These are phyloP conservation scores for Arthrobotrys megalospora DNA, from an alignment of 2,329 filamentous ascomycete species.

Conservation along the genomic window DNA sequence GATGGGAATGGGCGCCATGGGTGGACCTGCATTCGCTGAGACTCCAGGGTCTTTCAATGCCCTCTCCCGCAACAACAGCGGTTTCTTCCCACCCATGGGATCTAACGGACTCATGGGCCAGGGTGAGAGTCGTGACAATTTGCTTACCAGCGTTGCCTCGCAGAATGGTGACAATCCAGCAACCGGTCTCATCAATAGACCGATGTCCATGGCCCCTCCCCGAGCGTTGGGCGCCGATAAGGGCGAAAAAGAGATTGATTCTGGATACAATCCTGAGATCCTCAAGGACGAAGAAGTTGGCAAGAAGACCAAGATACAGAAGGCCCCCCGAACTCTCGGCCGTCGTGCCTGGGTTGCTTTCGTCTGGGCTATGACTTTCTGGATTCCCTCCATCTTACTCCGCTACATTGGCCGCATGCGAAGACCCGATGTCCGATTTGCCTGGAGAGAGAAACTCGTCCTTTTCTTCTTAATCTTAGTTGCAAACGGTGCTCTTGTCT, in stretches of 20 bases:
- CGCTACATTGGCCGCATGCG: constrained; percentile 93
- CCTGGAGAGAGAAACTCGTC: constrained; percentile 95
- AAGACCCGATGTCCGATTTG: constrained; percentile 94
- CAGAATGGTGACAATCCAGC: constrained; percentile 66
- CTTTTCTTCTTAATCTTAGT: constrained; percentile 84
- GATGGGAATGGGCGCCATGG: constrained; percentile 69
- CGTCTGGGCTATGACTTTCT: constrained; percentile 91
- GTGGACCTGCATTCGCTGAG: constrained; percentile 78
- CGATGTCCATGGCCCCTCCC: constrained; percentile 68
- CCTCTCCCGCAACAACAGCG: constrained; percentile 68
- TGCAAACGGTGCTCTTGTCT: constrained; percentile 85
- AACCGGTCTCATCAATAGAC: constrained; percentile 55
- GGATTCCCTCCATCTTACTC: constrained; percentile 89
- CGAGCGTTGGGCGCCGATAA: constrained; percentile 61
- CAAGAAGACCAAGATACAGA: constrained; percentile 42
- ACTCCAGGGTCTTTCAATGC: constrained; percentile 65
- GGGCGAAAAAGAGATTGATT: constrained; percentile 47
- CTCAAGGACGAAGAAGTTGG: constrained; percentile 57
- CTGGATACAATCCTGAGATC: constrained; percentile 48
- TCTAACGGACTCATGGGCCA: constrained; percentile 71
- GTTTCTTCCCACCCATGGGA: constrained; percentile 80
- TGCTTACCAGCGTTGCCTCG: constrained; percentile 70
- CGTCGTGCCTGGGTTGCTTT: constrained; percentile 84
- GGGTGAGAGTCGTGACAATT: constrained; percentile 78
- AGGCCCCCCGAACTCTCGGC: constrained; percentile 68